Base-by-base conservation (phyloP, 345 rosid species). In the Syzygium aromaticum region DNA sequence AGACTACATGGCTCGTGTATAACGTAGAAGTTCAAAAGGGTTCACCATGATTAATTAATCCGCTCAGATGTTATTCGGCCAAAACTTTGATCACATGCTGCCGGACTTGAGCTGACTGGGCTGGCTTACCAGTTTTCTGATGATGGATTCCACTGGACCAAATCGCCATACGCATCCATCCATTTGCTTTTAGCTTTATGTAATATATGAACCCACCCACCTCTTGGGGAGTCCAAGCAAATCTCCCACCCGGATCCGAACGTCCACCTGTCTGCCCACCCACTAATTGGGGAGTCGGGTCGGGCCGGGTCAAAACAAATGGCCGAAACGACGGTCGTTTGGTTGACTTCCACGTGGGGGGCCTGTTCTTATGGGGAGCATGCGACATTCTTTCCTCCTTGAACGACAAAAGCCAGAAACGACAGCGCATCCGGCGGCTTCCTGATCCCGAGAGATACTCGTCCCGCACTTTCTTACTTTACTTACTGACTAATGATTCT, bases 91-190 rank as follows among this genome's bases (percentile, higher is more conserved):
- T 73, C 22, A 11, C 49, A 38, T 19, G 21, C 78, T 1, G 25
- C 7, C 0, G 15, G 27, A 19, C 25, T 22, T 0, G 22, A 17
- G 14, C 33, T 0, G 9, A 7, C 73, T 13, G 0, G 3, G 82
- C 49, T 7, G 3, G 5, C 43, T 27, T 38, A 10, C 49, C 49
- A 11, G 5, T 19, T 38, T 73, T 38, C 0, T 27, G 49, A 11
- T 2, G 10, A 27, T 19, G 27, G 82, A 73, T 38, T 73, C 82
- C 49, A 15, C 5, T 10, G 49, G 82, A 73, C 82, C 82, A 38
- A 73, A 11, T 73, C 80, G 49, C 80, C 27, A 7, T 4, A 38
- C 49, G 2, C 49, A 73, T 73, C 49, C 82, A 19, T 73, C 82
- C 80, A 19, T 33, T 73, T 73, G 80, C 80, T 73, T 19, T 61